phyloP scores from a whole-genome alignment of 2,329 filamentous ascomycete genomes.

The Amauroascus verrucosus region DNA sequence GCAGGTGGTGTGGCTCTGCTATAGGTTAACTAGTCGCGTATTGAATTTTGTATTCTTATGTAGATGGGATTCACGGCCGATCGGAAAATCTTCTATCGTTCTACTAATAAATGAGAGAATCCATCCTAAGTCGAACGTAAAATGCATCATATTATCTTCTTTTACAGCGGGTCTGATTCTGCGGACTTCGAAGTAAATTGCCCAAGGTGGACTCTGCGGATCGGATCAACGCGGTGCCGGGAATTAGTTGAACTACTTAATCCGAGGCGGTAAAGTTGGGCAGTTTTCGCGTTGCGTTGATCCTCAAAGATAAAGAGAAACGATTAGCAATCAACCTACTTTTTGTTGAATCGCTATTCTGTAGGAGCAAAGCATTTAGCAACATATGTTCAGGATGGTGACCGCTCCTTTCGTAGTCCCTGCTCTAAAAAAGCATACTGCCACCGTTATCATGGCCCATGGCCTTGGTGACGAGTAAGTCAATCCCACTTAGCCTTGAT shows the following conservation, averaged over 20 bases:
- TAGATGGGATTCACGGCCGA: too few species aligned
- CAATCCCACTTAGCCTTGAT: background rate
- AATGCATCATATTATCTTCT: too few species aligned
- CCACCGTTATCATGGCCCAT: constrained; percentile 89
- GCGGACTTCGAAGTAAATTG: too few species aligned
- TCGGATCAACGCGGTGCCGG: background rate
- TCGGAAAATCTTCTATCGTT: too few species aligned
- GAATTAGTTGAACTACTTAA: background rate
- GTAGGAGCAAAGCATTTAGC: background rate
- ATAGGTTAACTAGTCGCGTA: constrained; percentile 7
- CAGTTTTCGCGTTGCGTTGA: background rate
- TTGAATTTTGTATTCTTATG: too few species aligned
- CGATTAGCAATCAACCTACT: too few species aligned
- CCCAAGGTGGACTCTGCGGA: too few species aligned
- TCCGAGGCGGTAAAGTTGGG: background rate
- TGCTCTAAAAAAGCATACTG: constrained; percentile 73
- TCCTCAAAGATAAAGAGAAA: too few species aligned
- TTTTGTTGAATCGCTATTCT: background rate
- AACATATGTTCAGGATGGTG: constrained; percentile 13
- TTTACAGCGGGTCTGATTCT: too few species aligned
- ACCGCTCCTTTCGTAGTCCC: constrained; percentile 59
- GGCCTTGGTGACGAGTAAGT: constrained; percentile 76
- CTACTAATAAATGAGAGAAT: too few species aligned
- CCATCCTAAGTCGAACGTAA: too few species aligned
- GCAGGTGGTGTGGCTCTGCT: constrained; percentile 27